Conservation (phyloP, 768 basidiomycete genomes). For the Russula brevipes region DNA sequence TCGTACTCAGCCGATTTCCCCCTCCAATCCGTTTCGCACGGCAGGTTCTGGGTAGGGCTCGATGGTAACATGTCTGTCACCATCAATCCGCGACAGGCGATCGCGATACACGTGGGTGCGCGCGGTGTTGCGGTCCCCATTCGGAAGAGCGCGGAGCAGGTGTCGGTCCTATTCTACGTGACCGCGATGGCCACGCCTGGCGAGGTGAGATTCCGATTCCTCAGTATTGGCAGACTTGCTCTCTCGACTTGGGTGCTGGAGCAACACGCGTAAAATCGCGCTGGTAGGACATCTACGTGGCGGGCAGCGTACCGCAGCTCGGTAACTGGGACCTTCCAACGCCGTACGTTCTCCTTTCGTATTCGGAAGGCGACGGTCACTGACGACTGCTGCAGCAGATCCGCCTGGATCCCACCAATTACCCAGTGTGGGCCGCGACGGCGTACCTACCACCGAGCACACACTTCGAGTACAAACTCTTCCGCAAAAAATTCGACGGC, state of each 20-base stretch:
- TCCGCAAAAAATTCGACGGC: constrained; percentile 50
- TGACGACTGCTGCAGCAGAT: constrained; percentile 34
- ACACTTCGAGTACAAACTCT: constrained; percentile 55
- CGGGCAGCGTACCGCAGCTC: constrained; percentile 51
- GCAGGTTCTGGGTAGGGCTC: constrained; percentile 22
- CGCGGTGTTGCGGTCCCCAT: neutral
- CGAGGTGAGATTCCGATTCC: constrained; percentile 37
- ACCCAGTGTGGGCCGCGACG: constrained; percentile 52
- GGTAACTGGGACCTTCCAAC: constrained; percentile 47
- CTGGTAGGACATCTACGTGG: constrained; percentile 53
- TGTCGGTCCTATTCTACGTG: constrained; percentile 38
- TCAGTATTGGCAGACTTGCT: no score
- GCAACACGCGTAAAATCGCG: no score
- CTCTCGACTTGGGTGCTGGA: neutral
- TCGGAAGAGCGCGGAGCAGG: constrained; percentile 2
- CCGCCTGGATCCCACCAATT: constrained; percentile 45
- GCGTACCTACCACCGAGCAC: constrained; percentile 47
- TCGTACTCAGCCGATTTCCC: no score
- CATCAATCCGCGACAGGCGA: constrained; percentile 28
- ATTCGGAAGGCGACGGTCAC: neutral
- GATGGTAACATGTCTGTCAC: constrained; percentile 27
- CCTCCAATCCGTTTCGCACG: neutral
- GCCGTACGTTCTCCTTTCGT: constrained; percentile 35
- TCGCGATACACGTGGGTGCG: constrained; percentile 28
- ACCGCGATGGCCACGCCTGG: constrained; percentile 53